Evolutionary conservation across 495 filamentous ascomycete species (phyloP).

Genomic region (Stereocaulon alpinum): DNA sequence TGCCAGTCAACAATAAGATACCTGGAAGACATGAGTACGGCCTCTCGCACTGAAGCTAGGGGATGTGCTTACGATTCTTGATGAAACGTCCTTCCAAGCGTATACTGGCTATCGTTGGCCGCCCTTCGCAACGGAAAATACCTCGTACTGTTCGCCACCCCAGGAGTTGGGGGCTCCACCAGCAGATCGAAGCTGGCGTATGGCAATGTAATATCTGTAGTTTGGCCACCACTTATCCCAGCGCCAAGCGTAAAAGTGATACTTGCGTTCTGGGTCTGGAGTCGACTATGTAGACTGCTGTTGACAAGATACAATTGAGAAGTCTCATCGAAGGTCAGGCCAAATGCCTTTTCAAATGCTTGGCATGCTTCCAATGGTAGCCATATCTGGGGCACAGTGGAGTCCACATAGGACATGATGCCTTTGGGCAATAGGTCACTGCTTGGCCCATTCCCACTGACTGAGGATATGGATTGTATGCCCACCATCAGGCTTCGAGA

Average conservation of each 20-base stretch:
- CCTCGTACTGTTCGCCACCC: constrained; percentile 25
- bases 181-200: constrained; percentile 43
- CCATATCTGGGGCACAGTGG: constrained; percentile 44
- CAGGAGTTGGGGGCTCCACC: constrained; percentile 12
- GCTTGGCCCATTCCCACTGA: constrained; percentile 19
- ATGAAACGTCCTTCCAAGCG: constrained; percentile 44
- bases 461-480: constrained; percentile 37
- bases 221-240: constrained; percentile 30
- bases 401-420: constrained; percentile 38
- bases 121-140: constrained; percentile 47
- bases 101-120: constrained; percentile 41
- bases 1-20: constrained; percentile 25
- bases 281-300: constrained; percentile 29
- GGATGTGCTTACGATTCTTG: constrained; percentile 37
- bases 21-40: neutral
- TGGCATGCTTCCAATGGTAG: constrained; percentile 43
- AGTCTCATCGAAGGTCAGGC: constrained; percentile 35
- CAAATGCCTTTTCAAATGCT: constrained; percentile 44
- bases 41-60: neutral
- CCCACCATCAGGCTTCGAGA: constrained; percentile 40
- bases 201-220: constrained; percentile 40
- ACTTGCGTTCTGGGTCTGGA: constrained; percentile 38
- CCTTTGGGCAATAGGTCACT: constrained; percentile 15
- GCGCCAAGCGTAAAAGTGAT: constrained; percentile 43
- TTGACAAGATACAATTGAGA: constrained; percentile 42